Evolutionary conservation across 345 rosid genomes (phyloP), one percentile per base, ranked within the genome.

Genomic region (Leavenworthia alabamica): DNA sequence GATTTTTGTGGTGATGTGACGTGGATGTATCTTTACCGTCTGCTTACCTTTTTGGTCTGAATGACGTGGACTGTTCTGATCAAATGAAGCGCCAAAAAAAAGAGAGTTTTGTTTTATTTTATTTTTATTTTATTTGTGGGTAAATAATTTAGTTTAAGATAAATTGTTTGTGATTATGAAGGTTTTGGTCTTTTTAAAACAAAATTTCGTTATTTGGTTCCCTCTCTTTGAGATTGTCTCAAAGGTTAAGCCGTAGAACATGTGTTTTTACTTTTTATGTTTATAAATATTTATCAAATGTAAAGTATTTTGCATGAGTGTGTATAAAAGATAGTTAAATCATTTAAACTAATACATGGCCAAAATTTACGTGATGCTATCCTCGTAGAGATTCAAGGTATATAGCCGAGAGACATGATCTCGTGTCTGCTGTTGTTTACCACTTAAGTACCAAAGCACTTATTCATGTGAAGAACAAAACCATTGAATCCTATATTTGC

Each of bases 361-460:
- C 7, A 27, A 27, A 49, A 49, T 4, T 27, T 2, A 8, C 7
- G 1, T 49, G 22, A 14, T 28, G 20, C 14, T 5, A 48, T 57
- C 64, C 10, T 27, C 29, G 14, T 56, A 55, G 6, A 56, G 50
- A 52, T 60, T 60, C 40, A 68, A 43, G 26, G 47, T 52, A 52
- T 52, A 52, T 60, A 22, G 12, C 48, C 73, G 55, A 68, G 56
- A 60, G 67, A 68, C 73, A 68, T 68, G 73, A 51, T 68, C 42
- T 60, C 73, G 60, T 68, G 73, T 52, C 62, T 53, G 40, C 20
- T 68, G 73, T 60, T 68, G 48, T 44, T 35, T 44, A 43, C 67
- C 62, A 68, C 73, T 32, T 10, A 60, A 53, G 48, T 44, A 52
- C 17, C 28, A 60, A 68, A 60, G 40, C 61, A 13, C 61, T 33